Evolutionary conservation across 2,329 filamentous ascomycete genomes (phyloP).

Genomic region (Ceratocystis cacaofunesta): DNA sequence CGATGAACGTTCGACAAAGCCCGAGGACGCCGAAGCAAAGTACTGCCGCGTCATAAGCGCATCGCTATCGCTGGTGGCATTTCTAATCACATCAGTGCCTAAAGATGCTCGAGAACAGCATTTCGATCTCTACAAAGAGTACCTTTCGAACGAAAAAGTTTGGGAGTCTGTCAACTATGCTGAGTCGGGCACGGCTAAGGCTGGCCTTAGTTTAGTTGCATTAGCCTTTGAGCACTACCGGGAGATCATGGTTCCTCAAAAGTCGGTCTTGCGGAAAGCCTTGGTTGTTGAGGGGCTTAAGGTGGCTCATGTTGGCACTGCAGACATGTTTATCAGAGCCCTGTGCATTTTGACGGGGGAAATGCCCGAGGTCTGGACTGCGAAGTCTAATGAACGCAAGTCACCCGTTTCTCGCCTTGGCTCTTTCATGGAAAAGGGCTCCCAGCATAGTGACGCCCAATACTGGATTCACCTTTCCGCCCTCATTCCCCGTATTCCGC

Average conservation of each 20-base stretch:
- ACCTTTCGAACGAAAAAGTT: conserved; percentile 51
- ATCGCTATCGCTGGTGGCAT: conserved; percentile 40
- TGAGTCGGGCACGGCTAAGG: conserved; percentile 38
- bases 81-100: conserved; percentile 33
- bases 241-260: conserved; percentile 33
- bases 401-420: conserved; percentile 43
- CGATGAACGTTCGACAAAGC: conserved; percentile 70
- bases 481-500: conserved; percentile 47
- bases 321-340: conserved; percentile 52
- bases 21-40: conserved; percentile 75
- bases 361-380: conserved; percentile 55
- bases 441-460: conserved; percentile 54
- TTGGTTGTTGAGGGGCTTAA: conserved; percentile 63
- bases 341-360: conserved; percentile 49
- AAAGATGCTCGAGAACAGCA: conserved; percentile 44
- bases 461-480: conserved; percentile 59
- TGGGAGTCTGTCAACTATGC: conserved; percentile 53
- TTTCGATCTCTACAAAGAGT: conserved; percentile 44
- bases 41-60: conserved; percentile 58
- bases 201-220: conserved; percentile 37
- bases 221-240: conserved; percentile 33
- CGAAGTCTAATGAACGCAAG: conserved; percentile 32
- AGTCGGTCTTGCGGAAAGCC: conserved; percentile 37
- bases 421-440: conserved; percentile 67
- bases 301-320: conserved; percentile 57